phyloP scores from a whole-genome alignment of 2,329 filamentous ascomycete genomes.

The Neofusicoccum kwambonambiense region DNA sequence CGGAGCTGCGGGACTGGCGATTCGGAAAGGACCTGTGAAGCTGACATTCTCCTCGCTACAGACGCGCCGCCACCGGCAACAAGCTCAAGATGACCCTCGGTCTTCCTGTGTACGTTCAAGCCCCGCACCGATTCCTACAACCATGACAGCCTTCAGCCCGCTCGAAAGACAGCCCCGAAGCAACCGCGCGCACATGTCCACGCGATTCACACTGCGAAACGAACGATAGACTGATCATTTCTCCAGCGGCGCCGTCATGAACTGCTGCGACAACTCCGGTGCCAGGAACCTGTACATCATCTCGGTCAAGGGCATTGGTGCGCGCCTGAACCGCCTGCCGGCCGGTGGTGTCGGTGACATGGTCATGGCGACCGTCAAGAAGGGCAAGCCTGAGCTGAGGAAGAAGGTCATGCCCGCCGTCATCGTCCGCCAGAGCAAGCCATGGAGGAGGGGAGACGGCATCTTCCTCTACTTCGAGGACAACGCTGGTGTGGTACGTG shows the following conservation, averaged over 20 bases:
- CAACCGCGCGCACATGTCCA: conserved; percentile 6
- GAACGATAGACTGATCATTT: conserved; percentile 28
- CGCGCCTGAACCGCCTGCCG: conserved; percentile 93
- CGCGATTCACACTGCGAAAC: conserved; percentile 17
- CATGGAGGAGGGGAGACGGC: conserved; percentile 97
- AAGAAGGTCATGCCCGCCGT: conserved; percentile 99
- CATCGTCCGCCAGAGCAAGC: conserved; percentile 98
- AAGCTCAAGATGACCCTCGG: conserved; percentile 99
- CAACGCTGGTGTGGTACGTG: conserved; percentile 95
- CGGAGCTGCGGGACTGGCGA: background rate
- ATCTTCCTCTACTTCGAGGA: conserved; percentile 99
- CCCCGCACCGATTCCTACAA: conserved; percentile 9
- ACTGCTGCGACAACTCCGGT: conserved; percentile 99
- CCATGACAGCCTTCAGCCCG: background rate
- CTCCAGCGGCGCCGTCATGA: conserved; percentile 94
- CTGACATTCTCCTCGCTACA: conserved; percentile 35
- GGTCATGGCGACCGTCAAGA: conserved; percentile 99
- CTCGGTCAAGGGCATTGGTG: conserved; percentile 97
- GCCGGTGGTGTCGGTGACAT: conserved; percentile 98
- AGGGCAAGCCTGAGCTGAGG: conserved; percentile 99
- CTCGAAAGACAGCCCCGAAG: conserved; percentile 21
- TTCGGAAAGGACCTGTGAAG: conserved; percentile 15
- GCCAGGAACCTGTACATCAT: conserved; percentile 99
- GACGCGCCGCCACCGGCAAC: conserved; percentile 89
- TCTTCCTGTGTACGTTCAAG: conserved; percentile 91